These are phyloP conservation scores for Schoenoplectus triqueter DNA, from an alignment of 202 grass and related monocot genomes.

Conservation along the genomic window DNA sequence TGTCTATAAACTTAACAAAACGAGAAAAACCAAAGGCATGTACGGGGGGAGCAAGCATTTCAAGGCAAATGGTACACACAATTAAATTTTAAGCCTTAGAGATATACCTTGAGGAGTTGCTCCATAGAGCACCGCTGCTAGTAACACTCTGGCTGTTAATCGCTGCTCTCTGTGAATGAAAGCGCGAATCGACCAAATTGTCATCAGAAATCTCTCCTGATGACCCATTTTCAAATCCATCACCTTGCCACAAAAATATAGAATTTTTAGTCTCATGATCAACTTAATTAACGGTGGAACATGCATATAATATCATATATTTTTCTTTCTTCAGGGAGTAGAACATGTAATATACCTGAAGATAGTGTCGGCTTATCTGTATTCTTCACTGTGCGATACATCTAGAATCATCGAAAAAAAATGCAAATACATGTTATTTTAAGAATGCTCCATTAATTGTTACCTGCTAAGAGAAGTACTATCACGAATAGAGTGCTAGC, in stretches of 20 bases:
- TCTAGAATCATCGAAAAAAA: constrained; percentile 41
- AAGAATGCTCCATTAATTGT: neutral
- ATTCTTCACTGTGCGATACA: constrained; percentile 70
- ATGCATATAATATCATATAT: neutral
- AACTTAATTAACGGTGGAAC: neutral
- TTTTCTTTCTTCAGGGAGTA: neutral
- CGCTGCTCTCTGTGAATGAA: neutral
- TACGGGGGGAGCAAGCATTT: neutral
- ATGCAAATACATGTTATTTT: constrained; percentile 15
- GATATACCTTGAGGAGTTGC: constrained; percentile 54
- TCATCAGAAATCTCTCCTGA: constrained; percentile 91
- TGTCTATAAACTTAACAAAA: no score
- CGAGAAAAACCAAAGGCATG: no score
- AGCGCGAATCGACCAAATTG: constrained; percentile 57
- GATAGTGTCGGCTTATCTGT: constrained; percentile 46
- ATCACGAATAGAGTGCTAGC: neutral
- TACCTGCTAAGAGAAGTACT: neutral
- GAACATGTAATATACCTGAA: constrained; percentile 37
- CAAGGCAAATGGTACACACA: neutral
- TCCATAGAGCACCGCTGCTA: constrained; percentile 49
- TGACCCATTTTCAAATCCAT: constrained; percentile 84
- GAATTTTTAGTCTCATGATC: neutral
- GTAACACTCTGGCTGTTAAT: constrained; percentile 21
- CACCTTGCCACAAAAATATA: constrained; percentile 56
- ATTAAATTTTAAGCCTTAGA: neutral